Conservation (phyloP, 805 yeast genomes). For the Nakazawaea wyomingensis region DNA sequence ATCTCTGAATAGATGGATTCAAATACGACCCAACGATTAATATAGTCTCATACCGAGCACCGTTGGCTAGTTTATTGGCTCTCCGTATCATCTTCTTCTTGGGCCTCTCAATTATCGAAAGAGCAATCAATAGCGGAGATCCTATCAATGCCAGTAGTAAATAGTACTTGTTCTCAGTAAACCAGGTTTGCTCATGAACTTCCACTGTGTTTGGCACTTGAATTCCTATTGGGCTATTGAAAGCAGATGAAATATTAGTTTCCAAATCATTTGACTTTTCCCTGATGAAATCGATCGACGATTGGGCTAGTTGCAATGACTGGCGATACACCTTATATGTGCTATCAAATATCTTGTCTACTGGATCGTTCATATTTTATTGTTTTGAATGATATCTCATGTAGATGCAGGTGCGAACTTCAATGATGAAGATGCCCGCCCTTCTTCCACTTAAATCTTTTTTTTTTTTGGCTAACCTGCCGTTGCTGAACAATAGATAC, state of each 20-base stretch:
- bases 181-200: background rate
- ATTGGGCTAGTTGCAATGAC: background rate
- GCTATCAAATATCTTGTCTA: slow-evolving; percentile 11
- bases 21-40: slow-evolving; percentile 71
- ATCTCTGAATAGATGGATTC: slow-evolving; percentile 63
- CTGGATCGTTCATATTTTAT: slow-evolving; percentile 10
- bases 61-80: slow-evolving; percentile 59
- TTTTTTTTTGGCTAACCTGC: too few relatives aligned
- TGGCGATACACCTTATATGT: slow-evolving; percentile 5
- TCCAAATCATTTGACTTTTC: slow-evolving; percentile 2
- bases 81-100: slow-evolving; percentile 29
- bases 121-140: background rate
- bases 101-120: background rate
- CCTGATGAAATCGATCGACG: background rate
- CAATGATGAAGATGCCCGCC: too few relatives aligned
- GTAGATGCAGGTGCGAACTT: too few relatives aligned
- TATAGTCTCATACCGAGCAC: slow-evolving; percentile 73
- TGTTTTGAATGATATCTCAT: background rate
- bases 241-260: background rate
- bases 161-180: background rate
- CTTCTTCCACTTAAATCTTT: too few relatives aligned
- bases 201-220: background rate
- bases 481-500: too few relatives aligned
- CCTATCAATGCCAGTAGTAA: slow-evolving; percentile 4
- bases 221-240: background rate